phyloP scores from a whole-genome alignment of 108 stramenopile species.

The Aurantiochytrium sp. region DNA sequence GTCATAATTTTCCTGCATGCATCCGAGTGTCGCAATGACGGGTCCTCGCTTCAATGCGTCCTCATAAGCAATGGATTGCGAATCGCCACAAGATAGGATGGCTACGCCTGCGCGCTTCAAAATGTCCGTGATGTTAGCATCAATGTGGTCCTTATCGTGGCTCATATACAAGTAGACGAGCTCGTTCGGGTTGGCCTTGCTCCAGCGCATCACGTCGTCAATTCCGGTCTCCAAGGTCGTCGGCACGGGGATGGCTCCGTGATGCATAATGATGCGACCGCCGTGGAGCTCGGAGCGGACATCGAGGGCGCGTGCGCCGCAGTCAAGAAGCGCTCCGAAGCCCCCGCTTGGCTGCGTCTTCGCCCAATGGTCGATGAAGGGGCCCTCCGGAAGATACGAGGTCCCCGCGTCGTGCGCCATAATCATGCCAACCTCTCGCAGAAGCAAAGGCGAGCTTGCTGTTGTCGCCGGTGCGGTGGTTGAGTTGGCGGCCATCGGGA shows the following conservation, averaged over 20 bases:
- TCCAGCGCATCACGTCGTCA: not conserved
- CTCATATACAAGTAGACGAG: not conserved
- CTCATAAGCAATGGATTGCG: not conserved
- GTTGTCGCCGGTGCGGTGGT: no score
- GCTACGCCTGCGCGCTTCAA: not conserved
- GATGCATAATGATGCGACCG: not conserved
- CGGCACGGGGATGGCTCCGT: not conserved
- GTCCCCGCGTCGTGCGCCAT: constrained; percentile 18
- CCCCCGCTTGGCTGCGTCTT: constrained; percentile 11
- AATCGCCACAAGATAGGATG: not conserved
- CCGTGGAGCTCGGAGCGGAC: not conserved
- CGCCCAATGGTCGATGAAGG: not conserved
- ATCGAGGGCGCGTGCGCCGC: not conserved
- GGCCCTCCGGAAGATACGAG: not conserved
- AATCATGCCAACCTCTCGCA: not conserved
- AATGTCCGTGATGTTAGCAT: not conserved
- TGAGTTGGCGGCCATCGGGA: no score
- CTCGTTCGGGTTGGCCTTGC: not conserved
- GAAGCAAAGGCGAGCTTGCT: not conserved
- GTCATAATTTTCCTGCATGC: not conserved
- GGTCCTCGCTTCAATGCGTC: not conserved
- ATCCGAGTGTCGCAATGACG: not conserved
- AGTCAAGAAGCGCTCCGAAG: not conserved
- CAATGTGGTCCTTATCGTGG: not conserved
- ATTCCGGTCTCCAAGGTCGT: not conserved